Evolutionary conservation across 192 early-diverging fungal species (phyloP).

Genomic region (Coemansia sp.): DNA sequence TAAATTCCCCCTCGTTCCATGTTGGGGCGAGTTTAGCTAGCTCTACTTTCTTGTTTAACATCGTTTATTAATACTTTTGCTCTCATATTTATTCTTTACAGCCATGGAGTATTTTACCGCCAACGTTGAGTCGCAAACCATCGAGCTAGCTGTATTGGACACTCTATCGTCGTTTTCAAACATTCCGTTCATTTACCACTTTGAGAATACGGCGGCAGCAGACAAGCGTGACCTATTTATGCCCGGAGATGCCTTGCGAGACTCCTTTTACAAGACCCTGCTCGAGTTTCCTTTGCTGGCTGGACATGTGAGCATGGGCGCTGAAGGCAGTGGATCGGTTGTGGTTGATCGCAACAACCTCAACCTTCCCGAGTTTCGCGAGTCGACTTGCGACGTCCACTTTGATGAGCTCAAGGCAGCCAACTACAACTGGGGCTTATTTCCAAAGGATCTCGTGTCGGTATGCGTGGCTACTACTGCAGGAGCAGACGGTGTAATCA

Average conservation of each 20-base stretch:
- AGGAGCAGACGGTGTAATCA: slow-evolving; percentile 13
- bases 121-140: slow-evolving; percentile 11
- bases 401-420: slow-evolving; percentile 15
- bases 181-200: slow-evolving; percentile 22
- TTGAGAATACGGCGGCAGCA: slow-evolving; percentile 12
- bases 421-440: slow-evolving; percentile 17
- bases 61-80: not conserved
- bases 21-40: not conserved
- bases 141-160: slow-evolving; percentile 21
- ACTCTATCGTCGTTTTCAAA: slow-evolving; percentile 16
- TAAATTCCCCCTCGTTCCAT: not conserved
- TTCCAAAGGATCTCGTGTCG: slow-evolving; percentile 4
- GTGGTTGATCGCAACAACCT: slow-evolving; percentile 15
- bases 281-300: slow-evolving; percentile 31
- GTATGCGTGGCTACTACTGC: not conserved
- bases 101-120: slow-evolving; percentile 1
- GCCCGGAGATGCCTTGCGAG: slow-evolving; percentile 14
- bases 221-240: slow-evolving; percentile 20
- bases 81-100: not conserved
- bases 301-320: slow-evolving; percentile 5
- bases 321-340: not conserved
- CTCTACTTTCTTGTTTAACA: not conserved
- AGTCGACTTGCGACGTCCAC: slow-evolving; percentile 15
- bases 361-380: slow-evolving; percentile 37
- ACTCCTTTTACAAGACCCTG: slow-evolving; percentile 20